Evolutionary conservation across 1,284 basidiomycete genomes (phyloP), one percentile per base, ranked within the genome.

Genomic region (Leccinum pachyderme): DNA sequence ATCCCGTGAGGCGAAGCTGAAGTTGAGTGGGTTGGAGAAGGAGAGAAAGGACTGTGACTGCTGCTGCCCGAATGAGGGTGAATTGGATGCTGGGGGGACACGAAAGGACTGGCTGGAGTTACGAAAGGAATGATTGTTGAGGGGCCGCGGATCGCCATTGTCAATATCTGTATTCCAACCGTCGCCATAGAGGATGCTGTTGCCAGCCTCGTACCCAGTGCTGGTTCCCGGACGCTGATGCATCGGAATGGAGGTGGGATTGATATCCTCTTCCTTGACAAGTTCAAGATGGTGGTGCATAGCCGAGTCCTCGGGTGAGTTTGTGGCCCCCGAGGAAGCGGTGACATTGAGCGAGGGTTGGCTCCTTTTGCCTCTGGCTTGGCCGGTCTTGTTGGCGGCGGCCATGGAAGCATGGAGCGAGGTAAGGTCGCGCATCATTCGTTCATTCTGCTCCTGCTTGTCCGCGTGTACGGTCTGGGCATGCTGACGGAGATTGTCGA

Each of bases 401-500:
- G 84, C 83, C 85, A 97, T 91, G 49, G 81, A 84, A 29, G 93
- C 89, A 63, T 97, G 94, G 31, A 96, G 81, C 3, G 86, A 82
- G 33, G 90, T 90, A 56, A 97, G 84, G 55, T 93, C 89, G 60
- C 87, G 84, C 84, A 96, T 92, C 91, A 95, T 95, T 45, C 81
- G 77, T 70, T 95, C 92, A 77, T 98, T 98, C 69, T 87, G 82
- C 0, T 91, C 87, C 68, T 82, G 82, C 74, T 90, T 91, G 68
- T 97, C 93, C 27, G 93, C 87, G 68, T 98, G 95, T 2, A 97
- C 94, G 4, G 95, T 97, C 75, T 95, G 91, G 0, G 95, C 92
- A 72, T 98, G 95, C 68, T 98, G 95, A 47, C 95, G 86, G 11
- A 98, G 82, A 70, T 98, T 98, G 77, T 98, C 95, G 67, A 98